Base-by-base conservation (phyloP, 163 green algal genomes). In the Smithsoniella earleae region DNA sequence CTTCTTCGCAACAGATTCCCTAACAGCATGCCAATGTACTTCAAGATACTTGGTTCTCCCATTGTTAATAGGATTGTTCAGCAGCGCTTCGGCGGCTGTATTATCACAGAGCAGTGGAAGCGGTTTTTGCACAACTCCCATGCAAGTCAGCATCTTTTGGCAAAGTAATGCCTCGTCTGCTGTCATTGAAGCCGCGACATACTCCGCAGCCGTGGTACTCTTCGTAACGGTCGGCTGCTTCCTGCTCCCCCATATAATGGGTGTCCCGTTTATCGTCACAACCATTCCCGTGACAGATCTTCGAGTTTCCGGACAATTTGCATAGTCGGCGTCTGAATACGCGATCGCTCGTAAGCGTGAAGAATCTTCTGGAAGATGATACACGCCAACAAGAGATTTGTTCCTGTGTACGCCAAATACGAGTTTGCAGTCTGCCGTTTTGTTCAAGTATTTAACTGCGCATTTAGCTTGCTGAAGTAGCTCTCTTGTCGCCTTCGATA, bases 221-320 rank as follows among this genome's bases (percentile, higher is more conserved):
- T 72, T 44, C 5, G 80, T 77, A 18, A 88, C 80, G 4, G 73
- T 84, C 5, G n/a, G 33, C 46, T 88, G 80, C 52, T 83, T 46
- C 3, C 46, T 40, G 40, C 66, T 83, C 1, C 6, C 22, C 83
- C 83, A 88, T 34, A 64, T 80, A n/a, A 85, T 40, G 13, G 73
- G 73, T 1, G 62, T 75, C 2, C 80, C 79, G 30, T 52, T 28
- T 2, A 79, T 36, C 2, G 66, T 77, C 77, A 80, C 80, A 20
- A 80, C 73, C 25, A 78, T 83, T 1, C 78, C 78, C 3, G 66
- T 80, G 16, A 69, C 20, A 16, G 27, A 43, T n/a, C 58, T 30
- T 0, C 77, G 52, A 3, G 36, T 77, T 45, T 64, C 37, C 2
- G 66, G 3, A 36, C 77, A 66, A 20, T 66, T 73, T 10, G 62